Evolutionary conservation across 257 asterid genomes (phyloP).

Genomic region (Penstemon eatonii): DNA sequence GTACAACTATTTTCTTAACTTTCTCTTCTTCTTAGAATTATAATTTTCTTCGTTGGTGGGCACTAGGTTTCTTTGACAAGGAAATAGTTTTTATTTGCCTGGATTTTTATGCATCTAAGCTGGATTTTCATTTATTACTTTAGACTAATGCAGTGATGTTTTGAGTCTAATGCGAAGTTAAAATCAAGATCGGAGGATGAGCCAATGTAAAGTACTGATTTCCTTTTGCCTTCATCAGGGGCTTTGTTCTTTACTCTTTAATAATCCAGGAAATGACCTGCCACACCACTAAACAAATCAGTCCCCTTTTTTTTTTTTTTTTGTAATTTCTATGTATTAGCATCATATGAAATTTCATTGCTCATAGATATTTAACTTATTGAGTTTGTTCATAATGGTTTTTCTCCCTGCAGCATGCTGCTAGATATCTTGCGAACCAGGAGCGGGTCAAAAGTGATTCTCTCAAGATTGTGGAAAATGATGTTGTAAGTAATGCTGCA

Average conservation of each 20-base stretch:
- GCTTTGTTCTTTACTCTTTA: not conserved
- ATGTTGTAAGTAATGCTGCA: conserved; percentile 92
- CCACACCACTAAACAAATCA: not conserved
- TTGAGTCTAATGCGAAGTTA: too few relatives aligned
- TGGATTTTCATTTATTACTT: too few relatives aligned
- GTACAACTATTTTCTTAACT: too few relatives aligned
- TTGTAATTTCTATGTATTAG: not conserved
- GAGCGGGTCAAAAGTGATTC: conserved; percentile 99
- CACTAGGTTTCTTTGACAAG: too few relatives aligned
- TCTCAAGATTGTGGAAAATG: conserved; percentile 99
- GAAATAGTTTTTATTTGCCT: too few relatives aligned
- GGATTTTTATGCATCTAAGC: too few relatives aligned
- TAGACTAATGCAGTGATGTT: too few relatives aligned
- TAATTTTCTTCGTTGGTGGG: too few relatives aligned
- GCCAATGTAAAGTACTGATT: too few relatives aligned
- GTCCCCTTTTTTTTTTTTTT: not conserved
- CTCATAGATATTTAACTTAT: conserved; percentile 24
- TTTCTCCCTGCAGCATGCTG: conserved; percentile 84
- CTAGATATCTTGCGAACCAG: conserved; percentile 97
- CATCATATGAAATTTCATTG: conserved; percentile 12
- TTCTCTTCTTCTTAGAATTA: too few relatives aligned
- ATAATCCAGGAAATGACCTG: too few relatives aligned
- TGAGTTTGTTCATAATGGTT: conserved; percentile 29
- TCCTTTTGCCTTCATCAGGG: not conserved
- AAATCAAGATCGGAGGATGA: too few relatives aligned